These are phyloP conservation scores for Alnus rubra DNA, from an alignment of 306 rosid species.

Conservation along the genomic window DNA sequence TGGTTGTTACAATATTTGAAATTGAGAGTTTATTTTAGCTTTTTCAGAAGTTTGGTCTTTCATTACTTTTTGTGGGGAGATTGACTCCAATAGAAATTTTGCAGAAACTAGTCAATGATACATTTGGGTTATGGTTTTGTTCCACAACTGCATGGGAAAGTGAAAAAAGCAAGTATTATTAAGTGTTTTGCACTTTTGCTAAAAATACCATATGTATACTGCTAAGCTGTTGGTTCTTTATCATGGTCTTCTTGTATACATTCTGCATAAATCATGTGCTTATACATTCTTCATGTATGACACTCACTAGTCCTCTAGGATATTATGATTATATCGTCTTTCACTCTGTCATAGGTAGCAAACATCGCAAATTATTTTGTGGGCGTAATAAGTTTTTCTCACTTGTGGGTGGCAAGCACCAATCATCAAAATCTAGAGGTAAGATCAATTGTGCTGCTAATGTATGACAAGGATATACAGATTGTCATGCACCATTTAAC, in stretches of 20 bases:
- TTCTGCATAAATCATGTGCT: conserved; percentile 16
- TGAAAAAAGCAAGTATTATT: neutral
- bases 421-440: conserved; percentile 38
- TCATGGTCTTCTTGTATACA: neutral
- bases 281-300: neutral
- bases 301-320: conserved; percentile 3
- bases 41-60: no score
- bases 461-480: no score
- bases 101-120: neutral
- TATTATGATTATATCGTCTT: conserved; percentile 21
- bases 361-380: conserved; percentile 38
- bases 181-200: neutral
- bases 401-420: conserved; percentile 32
- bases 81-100: neutral
- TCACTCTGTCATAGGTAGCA: conserved; percentile 37
- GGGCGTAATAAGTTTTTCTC: conserved; percentile 50
- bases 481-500: neutral
- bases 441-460: conserved; percentile 4
- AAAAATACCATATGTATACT: neutral
- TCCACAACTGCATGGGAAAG: neutral
- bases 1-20: no score
- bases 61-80: no score
- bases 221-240: neutral
- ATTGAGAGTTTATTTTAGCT: no score
- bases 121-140: neutral